Percentiles rank a stretch among this genome's conserved stretches.
These are phyloP conservation scores for Lagenaria siceraria DNA, from an alignment of 306 rosid genomes.

Conservation along the genomic window DNA sequence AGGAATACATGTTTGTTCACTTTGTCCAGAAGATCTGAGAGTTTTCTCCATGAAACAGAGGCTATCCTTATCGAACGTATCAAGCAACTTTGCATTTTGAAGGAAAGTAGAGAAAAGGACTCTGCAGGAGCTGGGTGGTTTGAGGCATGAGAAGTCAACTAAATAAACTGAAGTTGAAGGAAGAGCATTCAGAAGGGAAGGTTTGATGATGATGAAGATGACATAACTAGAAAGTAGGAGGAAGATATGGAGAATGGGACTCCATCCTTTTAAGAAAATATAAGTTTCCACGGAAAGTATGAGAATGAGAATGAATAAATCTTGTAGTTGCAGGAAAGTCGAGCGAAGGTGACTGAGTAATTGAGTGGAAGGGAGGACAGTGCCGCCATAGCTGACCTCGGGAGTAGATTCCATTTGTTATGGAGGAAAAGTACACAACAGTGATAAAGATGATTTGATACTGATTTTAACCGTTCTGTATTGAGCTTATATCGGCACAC, in stretches of 20 bases:
- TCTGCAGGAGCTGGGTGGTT: conserved; percentile 50
- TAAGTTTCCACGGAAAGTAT: conserved; percentile 14
- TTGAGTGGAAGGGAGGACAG: background rate
- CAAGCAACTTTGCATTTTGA: conserved; percentile 31
- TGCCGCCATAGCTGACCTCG: background rate
- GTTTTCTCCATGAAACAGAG: conserved; percentile 59
- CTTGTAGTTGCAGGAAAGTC: conserved; percentile 14
- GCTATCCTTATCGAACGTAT: conserved; percentile 30
- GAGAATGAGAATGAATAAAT: conserved; percentile 10
- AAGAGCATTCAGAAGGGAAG: too few relatives aligned
- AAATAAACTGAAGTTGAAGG: conserved; percentile 41
- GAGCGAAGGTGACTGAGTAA: conserved; percentile 6
- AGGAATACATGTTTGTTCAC: conserved; percentile 72
- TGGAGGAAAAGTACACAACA: background rate
- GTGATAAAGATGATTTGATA: too few relatives aligned
- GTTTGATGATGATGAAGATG: conserved; percentile 24
- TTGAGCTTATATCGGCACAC: too few relatives aligned
- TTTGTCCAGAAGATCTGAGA: conserved; percentile 53
- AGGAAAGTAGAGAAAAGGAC: conserved; percentile 48
- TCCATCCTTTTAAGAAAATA: conserved; percentile 7
- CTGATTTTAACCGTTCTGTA: too few relatives aligned
- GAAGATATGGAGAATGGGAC: conserved; percentile 28
- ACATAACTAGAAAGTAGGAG: conserved; percentile 1
- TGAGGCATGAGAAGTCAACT: conserved; percentile 63
- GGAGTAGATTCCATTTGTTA: background rate